Evolutionary conservation across 306 rosid species (phyloP), one percentile per base, ranked within the genome.

Genomic region (Gynostemma pentaphyllum): DNA sequence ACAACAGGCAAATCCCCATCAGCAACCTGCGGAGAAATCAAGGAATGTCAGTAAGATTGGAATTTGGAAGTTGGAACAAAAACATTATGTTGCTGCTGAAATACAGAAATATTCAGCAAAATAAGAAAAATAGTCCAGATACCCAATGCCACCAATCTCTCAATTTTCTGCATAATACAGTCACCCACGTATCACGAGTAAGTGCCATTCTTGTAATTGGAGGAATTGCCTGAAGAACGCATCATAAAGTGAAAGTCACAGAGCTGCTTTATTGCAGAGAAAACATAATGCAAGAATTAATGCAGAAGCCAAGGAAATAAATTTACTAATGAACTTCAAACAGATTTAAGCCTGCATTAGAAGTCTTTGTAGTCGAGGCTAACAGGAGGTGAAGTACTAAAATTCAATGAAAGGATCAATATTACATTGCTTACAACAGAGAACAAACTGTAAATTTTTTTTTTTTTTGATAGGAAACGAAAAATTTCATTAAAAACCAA

Each of bases 91-190:
- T 23, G 34, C 14, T 41, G 47, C 39, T 32, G 69, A 22, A 51
- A 45, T 64, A 68, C 9, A 46, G 62, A 50, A 55, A 72, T 62
- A 76, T 40, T 70, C 53, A 70, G 71, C 41, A 44, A 64, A 68
- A 69, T 53, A 26, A 66, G 64, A 62, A 62, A 65, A 56, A 65
- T 40, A 49, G 61, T 59, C 24, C 45, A 65, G n/a, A 78, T 89
- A 94, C 99, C 99, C 99, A 94, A 73, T 82, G 94, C 99, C 99
- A 94, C 99, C 99, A 94, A 66, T 89, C 99, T 79, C 95, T 87
- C 81, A 94, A 79, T 85, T 94, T 94, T 77, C 99, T 78, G 83
- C 99, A 94, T 68, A 94, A 81, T 50, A 89, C 91, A 0, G 99
- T 94, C 77, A 94, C 77, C 99, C 99, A 94, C 21, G 97, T 84